These are phyloP conservation scores for Penicillium sp. DNA, from an alignment of 2,329 filamentous ascomycete genomes.

Conservation along the genomic window DNA sequence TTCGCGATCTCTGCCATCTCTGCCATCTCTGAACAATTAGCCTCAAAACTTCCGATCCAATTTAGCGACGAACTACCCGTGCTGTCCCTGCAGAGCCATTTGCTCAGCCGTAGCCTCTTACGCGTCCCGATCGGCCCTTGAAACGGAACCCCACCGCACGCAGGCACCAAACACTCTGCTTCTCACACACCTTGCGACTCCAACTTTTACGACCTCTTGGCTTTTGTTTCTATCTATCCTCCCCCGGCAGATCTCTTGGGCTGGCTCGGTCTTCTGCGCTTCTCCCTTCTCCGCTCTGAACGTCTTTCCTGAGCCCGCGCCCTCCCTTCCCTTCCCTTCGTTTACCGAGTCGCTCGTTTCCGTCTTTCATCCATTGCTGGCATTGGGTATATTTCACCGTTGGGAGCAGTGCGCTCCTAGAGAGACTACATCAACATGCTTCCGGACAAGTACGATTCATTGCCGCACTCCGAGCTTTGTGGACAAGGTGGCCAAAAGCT, in stretches of 20 bases:
- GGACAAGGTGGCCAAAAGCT: constrained; percentile 17
- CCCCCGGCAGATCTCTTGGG: constrained; percentile 19
- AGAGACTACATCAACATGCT: constrained; percentile 32
- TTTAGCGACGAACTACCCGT: neutral
- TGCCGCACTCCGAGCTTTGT: neutral
- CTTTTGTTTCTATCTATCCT: constrained; percentile 5
- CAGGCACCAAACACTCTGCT: constrained; percentile 20
- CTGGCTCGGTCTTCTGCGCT: constrained; percentile 20
- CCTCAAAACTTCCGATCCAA: neutral
- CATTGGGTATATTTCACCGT: constrained; percentile 31
- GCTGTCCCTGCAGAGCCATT: neutral
- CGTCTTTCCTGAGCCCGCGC: constrained; percentile 1
- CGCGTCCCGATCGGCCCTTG: constrained; percentile 26
- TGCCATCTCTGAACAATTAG: neutral
- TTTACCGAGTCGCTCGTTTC: constrained; percentile 13
- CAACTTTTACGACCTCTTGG: neutral
- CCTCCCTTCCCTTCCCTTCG: constrained; percentile 12
- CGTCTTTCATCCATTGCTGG: constrained; percentile 18
- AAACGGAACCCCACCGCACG: constrained; percentile 28
- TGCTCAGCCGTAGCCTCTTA: constrained; percentile 18
- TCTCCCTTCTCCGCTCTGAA: constrained; percentile 5
- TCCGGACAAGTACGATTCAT: constrained; percentile 40
- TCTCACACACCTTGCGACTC: constrained; percentile 4
- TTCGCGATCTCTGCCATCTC: neutral
- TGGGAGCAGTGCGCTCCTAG: constrained; percentile 38